Evolutionary conservation across 306 rosid species (phyloP).

Genomic region (Hippophae gyantsensis): DNA sequence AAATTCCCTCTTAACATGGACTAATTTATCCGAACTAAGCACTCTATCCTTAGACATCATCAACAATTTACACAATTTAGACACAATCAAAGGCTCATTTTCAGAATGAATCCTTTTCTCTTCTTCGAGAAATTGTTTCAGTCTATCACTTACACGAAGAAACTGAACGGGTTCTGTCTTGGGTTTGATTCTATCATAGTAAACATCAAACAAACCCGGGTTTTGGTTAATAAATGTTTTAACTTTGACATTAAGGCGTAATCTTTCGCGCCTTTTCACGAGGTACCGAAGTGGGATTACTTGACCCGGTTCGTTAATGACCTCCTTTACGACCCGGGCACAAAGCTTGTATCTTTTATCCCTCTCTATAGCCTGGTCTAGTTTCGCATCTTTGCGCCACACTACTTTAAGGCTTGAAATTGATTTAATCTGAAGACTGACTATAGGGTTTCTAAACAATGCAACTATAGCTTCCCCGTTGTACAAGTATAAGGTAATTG

Average conservation of each 20-base stretch:
- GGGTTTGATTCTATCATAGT: constrained; percentile 60
- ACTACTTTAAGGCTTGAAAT: constrained; percentile 69
- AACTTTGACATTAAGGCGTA: constrained; percentile 42
- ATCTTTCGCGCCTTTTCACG: constrained; percentile 61
- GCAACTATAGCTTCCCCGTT: not conserved
- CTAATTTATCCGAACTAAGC: constrained; percentile 68
- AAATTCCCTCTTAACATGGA: constrained; percentile 75
- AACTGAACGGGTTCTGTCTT: constrained; percentile 53
- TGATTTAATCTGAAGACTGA: constrained; percentile 15
- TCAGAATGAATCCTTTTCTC: constrained; percentile 34
- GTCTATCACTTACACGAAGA: constrained; percentile 35
- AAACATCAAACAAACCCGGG: constrained; percentile 59
- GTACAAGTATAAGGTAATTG: constrained; percentile 16
- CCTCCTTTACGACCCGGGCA: constrained; percentile 53
- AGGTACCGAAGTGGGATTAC: constrained; percentile 50
- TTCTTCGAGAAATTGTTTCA: constrained; percentile 40
- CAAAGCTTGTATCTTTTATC: constrained; percentile 55
- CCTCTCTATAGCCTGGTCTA: constrained; percentile 62
- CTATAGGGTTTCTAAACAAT: constrained; percentile 11
- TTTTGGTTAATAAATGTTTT: constrained; percentile 42
- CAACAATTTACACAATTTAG: constrained; percentile 64
- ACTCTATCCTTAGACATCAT: constrained; percentile 68
- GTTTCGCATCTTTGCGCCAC: constrained; percentile 70
- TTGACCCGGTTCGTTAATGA: constrained; percentile 53
- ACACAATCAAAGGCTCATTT: constrained; percentile 45